Percentiles rank a stretch among this genome's conserved stretches.
Conservation (phyloP, 108 stramenopile genomes). For the Cyclotella choctawhatcheeana region DNA sequence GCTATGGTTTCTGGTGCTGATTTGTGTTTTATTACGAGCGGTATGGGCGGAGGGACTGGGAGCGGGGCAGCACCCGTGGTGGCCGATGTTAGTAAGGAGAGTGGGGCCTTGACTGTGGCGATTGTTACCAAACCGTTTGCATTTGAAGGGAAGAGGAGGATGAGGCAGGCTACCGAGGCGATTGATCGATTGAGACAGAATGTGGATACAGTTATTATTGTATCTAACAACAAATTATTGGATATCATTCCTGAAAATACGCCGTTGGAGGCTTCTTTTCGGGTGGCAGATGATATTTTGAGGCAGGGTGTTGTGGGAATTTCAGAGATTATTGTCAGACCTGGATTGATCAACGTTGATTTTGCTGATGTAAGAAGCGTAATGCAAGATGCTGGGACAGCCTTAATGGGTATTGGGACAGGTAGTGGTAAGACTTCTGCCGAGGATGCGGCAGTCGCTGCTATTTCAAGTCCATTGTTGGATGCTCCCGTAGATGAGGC, state of each 20-base stretch:
- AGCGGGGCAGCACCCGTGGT: slow-evolving; percentile 87
- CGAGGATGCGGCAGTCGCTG: slow-evolving; percentile 89
- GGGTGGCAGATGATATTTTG: slow-evolving; percentile 92
- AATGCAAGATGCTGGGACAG: slow-evolving; percentile 93
- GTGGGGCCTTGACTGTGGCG: slow-evolving; percentile 81
- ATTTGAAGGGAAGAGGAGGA: slow-evolving; percentile 90
- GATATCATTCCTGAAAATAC: slow-evolving; percentile 94
- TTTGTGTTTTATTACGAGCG: slow-evolving; percentile 87
- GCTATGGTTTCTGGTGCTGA: slow-evolving; percentile 84
- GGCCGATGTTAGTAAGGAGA: slow-evolving; percentile 80
- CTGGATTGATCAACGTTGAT: slow-evolving; percentile 93
- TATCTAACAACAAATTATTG: slow-evolving; percentile 92
- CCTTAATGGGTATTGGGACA: slow-evolving; percentile 92
- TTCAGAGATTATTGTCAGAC: slow-evolving; percentile 91
- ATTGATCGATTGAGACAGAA: slow-evolving; percentile 72
- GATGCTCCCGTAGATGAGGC: slow-evolving; percentile 91
- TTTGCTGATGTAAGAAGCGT: slow-evolving; percentile 93
- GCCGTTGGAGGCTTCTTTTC: slow-evolving; percentile 86
- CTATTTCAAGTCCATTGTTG: slow-evolving; percentile 87
- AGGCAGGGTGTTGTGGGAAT: slow-evolving; percentile 93
- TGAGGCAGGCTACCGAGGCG: slow-evolving; percentile 86
- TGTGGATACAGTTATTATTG: slow-evolving; percentile 94
- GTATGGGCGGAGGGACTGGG: slow-evolving; percentile 94
- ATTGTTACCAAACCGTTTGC: slow-evolving; percentile 92
- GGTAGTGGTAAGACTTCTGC: slow-evolving; percentile 86